A percentile compares a stretch with the other conserved stretches of the same genome.
Conservation (phyloP, 768 basidiomycete species). For the Paxillus rubicundulus region DNA sequence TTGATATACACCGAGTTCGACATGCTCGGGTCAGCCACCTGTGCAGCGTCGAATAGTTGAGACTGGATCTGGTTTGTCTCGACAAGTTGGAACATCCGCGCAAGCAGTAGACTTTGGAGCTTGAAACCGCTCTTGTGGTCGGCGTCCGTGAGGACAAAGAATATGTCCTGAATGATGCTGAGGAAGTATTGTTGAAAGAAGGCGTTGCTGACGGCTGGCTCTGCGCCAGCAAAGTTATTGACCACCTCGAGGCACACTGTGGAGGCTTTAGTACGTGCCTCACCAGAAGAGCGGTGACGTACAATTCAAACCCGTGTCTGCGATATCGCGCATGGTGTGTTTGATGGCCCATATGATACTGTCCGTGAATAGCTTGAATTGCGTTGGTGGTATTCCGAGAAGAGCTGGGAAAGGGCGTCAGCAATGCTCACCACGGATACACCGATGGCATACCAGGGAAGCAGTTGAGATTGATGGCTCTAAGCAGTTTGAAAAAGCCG, state of each 20-base stretch:
- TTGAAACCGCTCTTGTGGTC: constrained; percentile 99
- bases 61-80: constrained; percentile 76
- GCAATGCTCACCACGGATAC: neutral
- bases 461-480: constrained; percentile 88
- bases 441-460: constrained; percentile 78
- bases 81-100: constrained; percentile 90
- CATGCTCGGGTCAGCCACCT: constrained; percentile 64
- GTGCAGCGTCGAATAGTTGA: constrained; percentile 80
- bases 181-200: constrained; percentile 98
- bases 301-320: constrained; percentile 85
- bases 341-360: constrained; percentile 99
- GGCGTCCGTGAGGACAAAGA: constrained; percentile 95
- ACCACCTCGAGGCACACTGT: constrained; percentile 90
- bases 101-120: constrained; percentile 87
- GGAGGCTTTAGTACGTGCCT: constrained; percentile 5
- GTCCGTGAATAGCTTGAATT: constrained; percentile 98
- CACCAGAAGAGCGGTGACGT: constrained; percentile 16
- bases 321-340: constrained; percentile 98
- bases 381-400: constrained; percentile 79
- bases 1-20: constrained; percentile 79
- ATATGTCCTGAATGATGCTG: constrained; percentile 89
- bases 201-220: constrained; percentile 74
- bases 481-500: constrained; percentile 94
- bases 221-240: constrained; percentile 88
- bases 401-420: constrained; percentile 45